These are phyloP conservation scores for Neurospora pannonica DNA, from an alignment of 495 filamentous ascomycete species.

Conservation along the genomic window DNA sequence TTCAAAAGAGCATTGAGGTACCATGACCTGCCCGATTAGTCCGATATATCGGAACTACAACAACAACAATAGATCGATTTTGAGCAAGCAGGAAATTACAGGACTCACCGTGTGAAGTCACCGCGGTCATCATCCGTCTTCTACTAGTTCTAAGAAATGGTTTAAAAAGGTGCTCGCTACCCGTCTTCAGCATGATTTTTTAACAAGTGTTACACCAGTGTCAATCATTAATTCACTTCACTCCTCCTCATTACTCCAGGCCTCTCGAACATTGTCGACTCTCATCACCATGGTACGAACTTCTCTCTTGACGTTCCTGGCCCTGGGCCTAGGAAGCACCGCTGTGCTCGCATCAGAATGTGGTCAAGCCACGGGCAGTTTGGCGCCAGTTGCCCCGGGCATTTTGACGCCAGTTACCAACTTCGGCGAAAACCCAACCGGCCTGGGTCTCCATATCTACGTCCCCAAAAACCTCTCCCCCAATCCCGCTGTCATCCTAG, in stretches of 20 bases:
- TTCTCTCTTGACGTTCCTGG: neutral
- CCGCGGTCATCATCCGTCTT: neutral
- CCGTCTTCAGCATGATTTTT: neutral
- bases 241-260: neutral
- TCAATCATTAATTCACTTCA: neutral
- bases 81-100: neutral
- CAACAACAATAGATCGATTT: neutral
- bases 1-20: neutral
- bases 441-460: constrained; percentile 31
- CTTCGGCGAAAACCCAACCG: constrained; percentile 32
- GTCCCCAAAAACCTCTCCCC: constrained; percentile 24
- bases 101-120: neutral
- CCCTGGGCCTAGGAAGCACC: constrained; percentile 1
- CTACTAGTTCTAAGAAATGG: neutral
- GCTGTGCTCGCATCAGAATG: neutral
- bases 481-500: constrained; percentile 31
- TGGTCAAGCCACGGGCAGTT: neutral
- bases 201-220: neutral
- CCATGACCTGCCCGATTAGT: neutral
- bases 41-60: neutral
- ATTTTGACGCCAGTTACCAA: constrained; percentile 4
- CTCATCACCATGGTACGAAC: neutral
- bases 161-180: neutral
- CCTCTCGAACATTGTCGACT: neutral
- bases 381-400: neutral